Evolutionary conservation across 2,329 filamentous ascomycete genomes (phyloP).

Genomic region (Xylariaceae sp.): DNA sequence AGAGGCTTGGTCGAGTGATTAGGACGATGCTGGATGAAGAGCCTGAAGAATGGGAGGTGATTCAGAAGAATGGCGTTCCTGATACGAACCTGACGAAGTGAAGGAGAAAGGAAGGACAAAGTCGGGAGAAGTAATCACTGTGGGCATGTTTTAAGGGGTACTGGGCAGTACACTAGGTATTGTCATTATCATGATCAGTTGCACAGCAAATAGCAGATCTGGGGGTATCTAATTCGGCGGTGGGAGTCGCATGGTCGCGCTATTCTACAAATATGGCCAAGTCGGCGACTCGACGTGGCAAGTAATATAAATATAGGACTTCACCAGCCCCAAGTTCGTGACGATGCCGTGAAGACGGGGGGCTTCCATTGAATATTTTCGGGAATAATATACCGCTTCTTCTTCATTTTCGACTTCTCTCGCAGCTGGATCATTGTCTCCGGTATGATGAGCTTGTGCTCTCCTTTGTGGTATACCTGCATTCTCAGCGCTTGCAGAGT

Average conservation of each 20-base stretch:
- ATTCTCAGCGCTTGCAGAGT: conserved; percentile 91
- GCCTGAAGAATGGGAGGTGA: conserved; percentile 12
- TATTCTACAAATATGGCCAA: conserved; percentile 5
- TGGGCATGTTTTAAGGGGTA: too few species aligned
- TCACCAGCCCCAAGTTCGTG: conserved; percentile 95
- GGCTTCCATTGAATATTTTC: conserved; percentile 88
- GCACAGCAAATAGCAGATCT: not conserved
- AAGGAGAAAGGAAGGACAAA: not conserved
- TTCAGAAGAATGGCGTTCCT: not conserved
- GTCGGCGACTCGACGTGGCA: not conserved
- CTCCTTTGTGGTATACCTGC: conserved; percentile 91
- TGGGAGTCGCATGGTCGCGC: conserved; percentile 2
- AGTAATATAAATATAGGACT: not conserved
- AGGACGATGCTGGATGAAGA: conserved; percentile 19
- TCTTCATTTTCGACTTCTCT: conserved; percentile 75
- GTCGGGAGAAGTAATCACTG: not conserved
- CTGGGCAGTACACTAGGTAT: too few species aligned
- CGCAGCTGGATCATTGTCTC: conserved; percentile 73
- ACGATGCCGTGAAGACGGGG: conserved; percentile 85
- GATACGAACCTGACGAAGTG: conserved; percentile 12
- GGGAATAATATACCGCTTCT: conserved; percentile 70
- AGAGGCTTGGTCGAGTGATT: conserved; percentile 50
- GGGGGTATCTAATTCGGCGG: conserved; percentile 18
- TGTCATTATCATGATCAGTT: not conserved
- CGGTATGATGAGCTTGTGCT: conserved; percentile 92